Percentiles rank a stretch among this genome's conserved stretches.
These are phyloP conservation scores for Nicotiana knightiana DNA, from an alignment of 257 asterid species.

Conservation along the genomic window DNA sequence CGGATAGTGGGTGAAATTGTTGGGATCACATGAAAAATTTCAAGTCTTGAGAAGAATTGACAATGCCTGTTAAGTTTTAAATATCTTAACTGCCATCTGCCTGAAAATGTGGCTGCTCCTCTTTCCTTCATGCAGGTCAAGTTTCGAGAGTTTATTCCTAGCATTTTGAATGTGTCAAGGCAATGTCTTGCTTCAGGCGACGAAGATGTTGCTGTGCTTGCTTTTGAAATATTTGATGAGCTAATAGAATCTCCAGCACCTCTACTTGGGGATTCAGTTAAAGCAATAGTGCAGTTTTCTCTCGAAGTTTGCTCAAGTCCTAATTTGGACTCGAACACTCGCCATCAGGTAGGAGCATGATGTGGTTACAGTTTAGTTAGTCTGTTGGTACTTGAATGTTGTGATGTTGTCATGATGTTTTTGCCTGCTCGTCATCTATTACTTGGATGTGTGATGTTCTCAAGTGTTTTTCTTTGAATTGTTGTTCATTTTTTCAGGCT, in stretches of 20 bases:
- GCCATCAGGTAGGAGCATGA: conserved; percentile 69
- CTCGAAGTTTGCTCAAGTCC: conserved; percentile 93
- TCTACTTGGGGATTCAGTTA: conserved; percentile 95
- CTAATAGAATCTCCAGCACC: conserved; percentile 99
- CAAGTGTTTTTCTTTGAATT: background rate
- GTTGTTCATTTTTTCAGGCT: conserved; percentile 48
- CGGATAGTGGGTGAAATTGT: background rate
- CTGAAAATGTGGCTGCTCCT: conserved; percentile 9
- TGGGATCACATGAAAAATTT: background rate
- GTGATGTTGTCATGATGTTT: background rate
- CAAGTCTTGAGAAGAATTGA: background rate
- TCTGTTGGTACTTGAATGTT: background rate
- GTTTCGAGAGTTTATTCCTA: conserved; percentile 92
- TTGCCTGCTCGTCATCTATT: background rate
- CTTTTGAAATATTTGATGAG: conserved; percentile 98
- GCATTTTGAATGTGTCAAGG: conserved; percentile 90
- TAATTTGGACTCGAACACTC: conserved; percentile 73
- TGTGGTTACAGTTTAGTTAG: background rate
- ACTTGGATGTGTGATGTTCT: background rate
- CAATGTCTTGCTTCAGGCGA: conserved; percentile 98
- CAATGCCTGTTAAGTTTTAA: background rate
- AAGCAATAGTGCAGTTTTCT: conserved; percentile 88
- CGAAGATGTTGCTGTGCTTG: conserved; percentile 91
- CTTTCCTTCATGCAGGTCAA: conserved; percentile 48
- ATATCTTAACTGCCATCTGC: background rate